These are phyloP conservation scores for Aegilops speltoides DNA, from an alignment of 176 grass and related monocot species.

Conservation along the genomic window DNA sequence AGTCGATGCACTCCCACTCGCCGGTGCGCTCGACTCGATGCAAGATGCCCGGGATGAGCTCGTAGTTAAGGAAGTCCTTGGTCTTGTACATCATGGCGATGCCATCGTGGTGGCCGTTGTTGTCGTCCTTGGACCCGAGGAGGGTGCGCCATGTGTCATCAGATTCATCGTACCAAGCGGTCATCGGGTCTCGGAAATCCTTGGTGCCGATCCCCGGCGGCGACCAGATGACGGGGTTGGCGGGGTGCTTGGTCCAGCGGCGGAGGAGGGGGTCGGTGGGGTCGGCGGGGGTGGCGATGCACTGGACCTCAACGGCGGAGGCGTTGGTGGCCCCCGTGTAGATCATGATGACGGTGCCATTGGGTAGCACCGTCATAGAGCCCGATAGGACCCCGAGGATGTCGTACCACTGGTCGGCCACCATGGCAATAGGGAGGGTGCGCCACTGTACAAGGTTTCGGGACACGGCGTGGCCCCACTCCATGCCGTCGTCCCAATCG, in stretches of 20 bases:
- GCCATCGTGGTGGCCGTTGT: neutral
- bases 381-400: neutral
- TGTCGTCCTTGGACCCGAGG: neutral
- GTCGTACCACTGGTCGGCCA: neutral
- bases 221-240: neutral
- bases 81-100: constrained; percentile 11
- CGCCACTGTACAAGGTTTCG: neutral
- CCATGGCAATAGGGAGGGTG: neutral
- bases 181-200: neutral
- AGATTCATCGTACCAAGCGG: neutral
- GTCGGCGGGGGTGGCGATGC: neutral
- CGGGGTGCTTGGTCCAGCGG: neutral
- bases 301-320: neutral
- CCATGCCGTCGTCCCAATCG: neutral
- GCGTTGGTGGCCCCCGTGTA: neutral
- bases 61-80: neutral
- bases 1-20: constrained; percentile 7
- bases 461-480: neutral
- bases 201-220: neutral
- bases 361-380: neutral
- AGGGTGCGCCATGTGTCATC: neutral
- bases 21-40: neutral
- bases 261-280: neutral
- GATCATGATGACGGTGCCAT: neutral
- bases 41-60: neutral